A percentile compares a stretch with the other conserved stretches of the same genome.
Conservation (phyloP, 495 filamentous ascomycete genomes). For the Penicillium fimorum region DNA sequence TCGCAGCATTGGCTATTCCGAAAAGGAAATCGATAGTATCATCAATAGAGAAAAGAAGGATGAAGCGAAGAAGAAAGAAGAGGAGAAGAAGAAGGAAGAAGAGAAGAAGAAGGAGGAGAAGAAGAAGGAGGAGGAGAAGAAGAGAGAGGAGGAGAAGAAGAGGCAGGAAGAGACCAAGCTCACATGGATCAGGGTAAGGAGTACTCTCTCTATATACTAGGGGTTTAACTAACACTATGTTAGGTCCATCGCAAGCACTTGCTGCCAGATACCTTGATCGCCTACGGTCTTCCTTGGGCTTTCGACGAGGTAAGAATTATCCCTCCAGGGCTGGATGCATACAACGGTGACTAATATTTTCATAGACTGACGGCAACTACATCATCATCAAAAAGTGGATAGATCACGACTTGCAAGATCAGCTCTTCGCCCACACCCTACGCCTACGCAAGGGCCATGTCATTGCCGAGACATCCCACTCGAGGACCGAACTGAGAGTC, state of each 20-base stretch:
- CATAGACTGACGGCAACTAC: slow-evolving; percentile 60
- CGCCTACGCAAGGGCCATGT: slow-evolving; percentile 56
- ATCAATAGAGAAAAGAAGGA: slow-evolving; percentile 56
- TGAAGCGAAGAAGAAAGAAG: slow-evolving; percentile 48
- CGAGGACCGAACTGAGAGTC: slow-evolving; percentile 48
- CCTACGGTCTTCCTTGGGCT: slow-evolving; percentile 50
- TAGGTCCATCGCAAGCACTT: slow-evolving; percentile 52
- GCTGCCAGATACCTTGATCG: slow-evolving; percentile 48
- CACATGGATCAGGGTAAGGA: slow-evolving; percentile 51
- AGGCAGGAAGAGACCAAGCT: slow-evolving; percentile 50
- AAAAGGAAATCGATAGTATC: slow-evolving; percentile 54
- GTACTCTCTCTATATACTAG: not conserved
- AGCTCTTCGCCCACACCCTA: slow-evolving; percentile 70
- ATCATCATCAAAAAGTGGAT: slow-evolving; percentile 78
- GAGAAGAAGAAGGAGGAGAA: slow-evolving; percentile 47
- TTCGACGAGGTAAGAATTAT: slow-evolving; percentile 45
- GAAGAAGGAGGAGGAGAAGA: slow-evolving; percentile 38
- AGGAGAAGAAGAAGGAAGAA: slow-evolving; percentile 47
- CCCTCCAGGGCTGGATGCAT: not conserved
- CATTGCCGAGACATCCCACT: slow-evolving; percentile 43
- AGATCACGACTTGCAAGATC: slow-evolving; percentile 66
- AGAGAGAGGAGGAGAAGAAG: slow-evolving; percentile 31
- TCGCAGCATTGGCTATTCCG: slow-evolving; percentile 36
- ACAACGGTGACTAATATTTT: not conserved
- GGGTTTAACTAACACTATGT: slow-evolving; percentile 13